phyloP scores from a whole-genome alignment of 768 basidiomycete species.

The Suillus subalutaceus region DNA sequence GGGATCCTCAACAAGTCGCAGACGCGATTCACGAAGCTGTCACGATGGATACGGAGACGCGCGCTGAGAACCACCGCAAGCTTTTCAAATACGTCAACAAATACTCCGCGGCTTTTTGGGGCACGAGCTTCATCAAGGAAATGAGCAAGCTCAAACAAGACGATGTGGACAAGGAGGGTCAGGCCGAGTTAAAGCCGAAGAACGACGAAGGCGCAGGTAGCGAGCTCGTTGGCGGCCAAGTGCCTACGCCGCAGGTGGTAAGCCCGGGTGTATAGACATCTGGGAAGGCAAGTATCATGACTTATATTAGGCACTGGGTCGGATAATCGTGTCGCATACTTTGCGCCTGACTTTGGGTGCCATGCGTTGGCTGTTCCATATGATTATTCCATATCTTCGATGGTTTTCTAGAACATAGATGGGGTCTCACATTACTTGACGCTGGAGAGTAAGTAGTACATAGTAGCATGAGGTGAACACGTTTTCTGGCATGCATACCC shows the following conservation, averaged over 20 bases:
- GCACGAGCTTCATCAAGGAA: constrained; percentile 86
- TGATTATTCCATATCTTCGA: constrained; percentile 41
- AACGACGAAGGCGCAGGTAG: constrained; percentile 41
- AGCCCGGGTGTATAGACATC: constrained; percentile 36
- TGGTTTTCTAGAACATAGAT: constrained; percentile 33
- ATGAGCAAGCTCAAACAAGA: constrained; percentile 64
- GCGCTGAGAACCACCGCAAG: constrained; percentile 94
- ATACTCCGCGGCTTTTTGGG: constrained; percentile 93
- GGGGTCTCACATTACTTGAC: constrained; percentile 14
- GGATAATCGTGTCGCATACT: constrained; percentile 28
- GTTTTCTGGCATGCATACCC: neutral
- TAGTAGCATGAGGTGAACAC: constrained; percentile 4
- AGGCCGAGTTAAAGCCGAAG: constrained; percentile 37
- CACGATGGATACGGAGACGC: constrained; percentile 78
- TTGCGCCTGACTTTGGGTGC: constrained; percentile 20
- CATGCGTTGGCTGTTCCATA: constrained; percentile 40
- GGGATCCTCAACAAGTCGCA: constrained; percentile 98
- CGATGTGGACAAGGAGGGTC: constrained; percentile 37
- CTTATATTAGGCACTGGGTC: constrained; percentile 32
- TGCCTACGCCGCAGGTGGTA: constrained; percentile 37
- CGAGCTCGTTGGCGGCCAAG: constrained; percentile 42
- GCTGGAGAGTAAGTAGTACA: constrained; percentile 5
- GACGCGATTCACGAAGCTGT: constrained; percentile 97
- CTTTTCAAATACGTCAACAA: constrained; percentile 96
- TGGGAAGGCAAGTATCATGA: constrained; percentile 29